These are phyloP conservation scores for Atractiella rhizophila DNA, from an alignment of 768 basidiomycete species.

Conservation along the genomic window DNA sequence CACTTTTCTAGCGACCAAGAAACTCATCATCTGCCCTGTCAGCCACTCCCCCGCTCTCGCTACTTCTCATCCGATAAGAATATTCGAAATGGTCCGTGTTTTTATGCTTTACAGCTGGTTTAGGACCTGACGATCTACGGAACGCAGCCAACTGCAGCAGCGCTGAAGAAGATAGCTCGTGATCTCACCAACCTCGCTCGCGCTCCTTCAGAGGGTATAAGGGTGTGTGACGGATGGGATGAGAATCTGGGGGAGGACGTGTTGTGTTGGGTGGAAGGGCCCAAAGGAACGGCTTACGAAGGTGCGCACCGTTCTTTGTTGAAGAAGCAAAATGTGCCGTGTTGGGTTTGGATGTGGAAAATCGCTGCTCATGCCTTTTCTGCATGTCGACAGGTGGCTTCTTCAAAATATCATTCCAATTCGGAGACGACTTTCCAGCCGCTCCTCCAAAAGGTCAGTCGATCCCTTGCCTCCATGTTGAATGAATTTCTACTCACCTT, in stretches of 20 bases:
- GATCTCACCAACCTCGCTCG: too few species aligned
- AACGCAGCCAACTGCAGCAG: too few species aligned
- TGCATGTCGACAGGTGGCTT: slow-evolving; percentile 28
- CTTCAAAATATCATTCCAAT: slow-evolving; percentile 53
- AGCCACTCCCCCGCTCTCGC: too few species aligned
- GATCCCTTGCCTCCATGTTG: not conserved
- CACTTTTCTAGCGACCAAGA: too few species aligned
- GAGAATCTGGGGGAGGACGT: not conserved
- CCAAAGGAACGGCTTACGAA: slow-evolving; percentile 42
- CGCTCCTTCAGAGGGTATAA: too few species aligned
- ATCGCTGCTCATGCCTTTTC: not conserved
- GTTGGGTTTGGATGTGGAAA: not conserved
- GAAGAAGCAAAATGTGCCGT: not conserved
- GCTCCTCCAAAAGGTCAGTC: slow-evolving; percentile 67
- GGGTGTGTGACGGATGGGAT: too few species aligned
- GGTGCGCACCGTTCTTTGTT: slow-evolving; percentile 15
- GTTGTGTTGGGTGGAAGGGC: not conserved
- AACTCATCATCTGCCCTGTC: too few species aligned
- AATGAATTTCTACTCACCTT: not conserved
- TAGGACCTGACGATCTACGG: too few species aligned
- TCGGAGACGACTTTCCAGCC: slow-evolving; percentile 80
- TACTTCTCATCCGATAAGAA: too few species aligned
- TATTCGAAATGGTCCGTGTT: too few species aligned
- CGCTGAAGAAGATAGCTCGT: too few species aligned
- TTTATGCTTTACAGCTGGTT: too few species aligned